Evolutionary conservation across 176 grass and related monocot species (phyloP), one percentile per base, ranked within the genome.

Genomic region (Dactylis glomerata): DNA sequence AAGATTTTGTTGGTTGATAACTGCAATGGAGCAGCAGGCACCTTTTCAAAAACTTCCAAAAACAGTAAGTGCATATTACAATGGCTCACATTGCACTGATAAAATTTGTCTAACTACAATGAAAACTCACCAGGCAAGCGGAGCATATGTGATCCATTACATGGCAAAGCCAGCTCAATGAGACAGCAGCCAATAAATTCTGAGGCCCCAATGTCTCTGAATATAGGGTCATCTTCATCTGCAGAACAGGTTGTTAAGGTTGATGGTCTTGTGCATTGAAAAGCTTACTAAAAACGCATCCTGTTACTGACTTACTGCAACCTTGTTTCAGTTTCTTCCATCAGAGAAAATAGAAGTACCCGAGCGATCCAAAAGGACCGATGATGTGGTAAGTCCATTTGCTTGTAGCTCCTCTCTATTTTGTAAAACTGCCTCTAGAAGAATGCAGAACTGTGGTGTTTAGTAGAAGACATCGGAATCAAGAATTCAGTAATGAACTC

Each of bases 61-160:
- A 75, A 33, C 22, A 45, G 57, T 81, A 75, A 44, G 85, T 81
- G 36, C 46, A 44, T 34, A 16, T 64, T 86, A 64, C 28, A 51
- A 24, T 17, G 20, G 7, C 22, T 63, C 63, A 3, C 22, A 6
- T 56, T 41, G 50, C 24, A 81, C 57, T 75, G 54, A 58, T 75
- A 3, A 73, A 73, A 61, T 55, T 17, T 81, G 4, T 75, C 77
- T 87, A 32, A 74, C 73, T 50, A 33, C 13, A 77, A 76, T 33
- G 5, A 66, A 76, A 67, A 81, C 51, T 63, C 57, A 82, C 41
- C 44, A 82, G 85, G 45, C 19, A 63, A 64, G 61, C 45, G 42
- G 45, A 66, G 36, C 33, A 56, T n/a, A 34, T 8, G 38, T 81
- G 17, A 66, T 32, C 56, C 24, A 78, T 23, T 55, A 73, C 45